These are phyloP conservation scores for Massariosphaeria phaeospora DNA, from an alignment of 495 filamentous ascomycete species.

Conservation along the genomic window DNA sequence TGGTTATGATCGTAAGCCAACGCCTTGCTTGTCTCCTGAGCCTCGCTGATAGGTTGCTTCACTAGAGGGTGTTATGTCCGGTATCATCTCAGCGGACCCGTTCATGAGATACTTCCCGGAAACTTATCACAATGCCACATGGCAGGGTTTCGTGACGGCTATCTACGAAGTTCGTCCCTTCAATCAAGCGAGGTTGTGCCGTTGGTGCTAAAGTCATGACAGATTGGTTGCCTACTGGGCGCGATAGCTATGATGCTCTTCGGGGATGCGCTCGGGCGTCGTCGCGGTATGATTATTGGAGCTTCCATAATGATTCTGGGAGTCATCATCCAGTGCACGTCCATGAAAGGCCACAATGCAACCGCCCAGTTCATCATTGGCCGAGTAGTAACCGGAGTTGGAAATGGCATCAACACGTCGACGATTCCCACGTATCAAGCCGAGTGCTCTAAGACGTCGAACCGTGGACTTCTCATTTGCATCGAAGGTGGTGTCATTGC, in stretches of 20 bases:
- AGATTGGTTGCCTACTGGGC: constrained; percentile 70
- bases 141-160: constrained; percentile 76
- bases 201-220: no score
- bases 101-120: constrained; percentile 69
- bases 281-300: constrained; percentile 52
- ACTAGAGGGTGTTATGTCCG: constrained; percentile 65
- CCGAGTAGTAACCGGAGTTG: constrained; percentile 65
- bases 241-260: constrained; percentile 64
- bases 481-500: constrained; percentile 78
- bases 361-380: constrained; percentile 68
- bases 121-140: constrained; percentile 59
- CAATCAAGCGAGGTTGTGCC: no score
- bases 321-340: constrained; percentile 62
- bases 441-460: constrained; percentile 68
- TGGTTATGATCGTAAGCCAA: constrained; percentile 30
- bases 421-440: constrained; percentile 75
- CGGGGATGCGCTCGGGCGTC: constrained; percentile 64
- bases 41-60: not conserved
- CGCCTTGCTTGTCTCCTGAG: not conserved
- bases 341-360: constrained; percentile 41
- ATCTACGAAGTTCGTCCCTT: no score
- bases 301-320: constrained; percentile 68
- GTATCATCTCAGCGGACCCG: constrained; percentile 67
- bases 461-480: constrained; percentile 77
- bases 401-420: constrained; percentile 70